Evolutionary conservation across 805 yeast genomes (phyloP).

Genomic region (Danielia reshetovae): DNA sequence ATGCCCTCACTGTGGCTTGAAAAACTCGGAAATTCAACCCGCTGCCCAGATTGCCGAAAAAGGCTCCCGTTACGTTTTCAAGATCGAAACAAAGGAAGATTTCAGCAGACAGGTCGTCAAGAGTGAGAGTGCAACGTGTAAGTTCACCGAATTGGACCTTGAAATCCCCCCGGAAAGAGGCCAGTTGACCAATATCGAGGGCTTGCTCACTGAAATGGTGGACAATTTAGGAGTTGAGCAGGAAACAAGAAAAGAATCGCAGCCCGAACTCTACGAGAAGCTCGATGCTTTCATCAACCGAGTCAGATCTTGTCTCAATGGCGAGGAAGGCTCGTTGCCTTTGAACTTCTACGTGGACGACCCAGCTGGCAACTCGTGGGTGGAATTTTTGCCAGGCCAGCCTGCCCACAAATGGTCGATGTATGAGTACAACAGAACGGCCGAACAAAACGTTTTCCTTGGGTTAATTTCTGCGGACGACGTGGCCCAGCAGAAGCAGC

Average conservation of each 20-base stretch:
- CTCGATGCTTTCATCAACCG: constrained; percentile 65
- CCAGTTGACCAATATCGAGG: constrained; percentile 89
- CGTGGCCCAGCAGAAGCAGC: constrained; percentile 43
- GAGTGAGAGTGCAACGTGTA: constrained; percentile 78
- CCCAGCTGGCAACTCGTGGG: constrained; percentile 97
- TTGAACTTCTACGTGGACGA: constrained; percentile 79
- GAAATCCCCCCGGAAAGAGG: constrained; percentile 97
- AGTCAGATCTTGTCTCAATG: constrained; percentile 58
- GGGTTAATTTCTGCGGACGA: constrained; percentile 76
- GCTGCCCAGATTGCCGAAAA: constrained; percentile 88
- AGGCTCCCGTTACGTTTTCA: constrained; percentile 71
- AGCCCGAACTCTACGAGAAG: constrained; percentile 72
- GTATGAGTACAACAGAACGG: constrained; percentile 75
- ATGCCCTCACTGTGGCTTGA: constrained; percentile 92
- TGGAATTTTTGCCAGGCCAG: constrained; percentile 83
- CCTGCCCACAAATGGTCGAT: constrained; percentile 87
- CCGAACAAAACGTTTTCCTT: constrained; percentile 79
- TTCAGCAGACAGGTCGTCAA: constrained; percentile 89
- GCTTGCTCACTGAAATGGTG: constrained; percentile 77
- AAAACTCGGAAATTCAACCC: constrained; percentile 92
- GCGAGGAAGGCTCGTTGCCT: constrained; percentile 67
- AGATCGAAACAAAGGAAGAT: constrained; percentile 66
- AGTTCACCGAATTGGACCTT: constrained; percentile 78
- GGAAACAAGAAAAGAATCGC: constrained; percentile 65
- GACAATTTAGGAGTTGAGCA: constrained; percentile 80